Conservation (phyloP, 345 rosid species). For the Luvunga scandens region DNA sequence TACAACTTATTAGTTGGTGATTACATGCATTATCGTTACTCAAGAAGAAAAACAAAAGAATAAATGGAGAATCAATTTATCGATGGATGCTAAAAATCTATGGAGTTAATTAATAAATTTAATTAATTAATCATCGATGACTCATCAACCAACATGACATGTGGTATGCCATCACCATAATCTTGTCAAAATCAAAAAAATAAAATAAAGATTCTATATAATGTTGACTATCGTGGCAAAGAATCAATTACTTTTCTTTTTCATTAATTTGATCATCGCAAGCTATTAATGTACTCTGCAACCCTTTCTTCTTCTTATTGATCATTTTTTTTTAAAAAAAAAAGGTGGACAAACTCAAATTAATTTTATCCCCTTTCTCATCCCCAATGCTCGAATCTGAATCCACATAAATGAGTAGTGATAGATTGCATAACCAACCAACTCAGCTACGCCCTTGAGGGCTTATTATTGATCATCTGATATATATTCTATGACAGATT, state of each 20-base stretch:
- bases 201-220: background rate
- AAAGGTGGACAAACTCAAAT: too few relatives aligned
- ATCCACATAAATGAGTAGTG: too few relatives aligned
- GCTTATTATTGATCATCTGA: too few relatives aligned
- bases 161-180: constrained; percentile 5
- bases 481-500: background rate
- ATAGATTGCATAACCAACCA: too few relatives aligned
- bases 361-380: too few relatives aligned
- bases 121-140: background rate
- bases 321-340: too few relatives aligned
- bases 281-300: background rate
- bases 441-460: too few relatives aligned
- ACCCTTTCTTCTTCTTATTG: background rate
- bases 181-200: constrained; percentile 2
- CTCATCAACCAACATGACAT: constrained; percentile 13
- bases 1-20: too few relatives aligned
- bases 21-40: too few relatives aligned
- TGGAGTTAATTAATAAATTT: background rate
- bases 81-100: constrained; percentile 4
- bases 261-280: background rate
- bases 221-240: background rate
- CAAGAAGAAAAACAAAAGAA: too few relatives aligned
- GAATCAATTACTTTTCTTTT: background rate
- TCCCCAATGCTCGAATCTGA: too few relatives aligned
- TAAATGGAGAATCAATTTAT: background rate